phyloP scores from a whole-genome alignment of 208 protist genomes.

The Leishmania mexicana region DNA sequence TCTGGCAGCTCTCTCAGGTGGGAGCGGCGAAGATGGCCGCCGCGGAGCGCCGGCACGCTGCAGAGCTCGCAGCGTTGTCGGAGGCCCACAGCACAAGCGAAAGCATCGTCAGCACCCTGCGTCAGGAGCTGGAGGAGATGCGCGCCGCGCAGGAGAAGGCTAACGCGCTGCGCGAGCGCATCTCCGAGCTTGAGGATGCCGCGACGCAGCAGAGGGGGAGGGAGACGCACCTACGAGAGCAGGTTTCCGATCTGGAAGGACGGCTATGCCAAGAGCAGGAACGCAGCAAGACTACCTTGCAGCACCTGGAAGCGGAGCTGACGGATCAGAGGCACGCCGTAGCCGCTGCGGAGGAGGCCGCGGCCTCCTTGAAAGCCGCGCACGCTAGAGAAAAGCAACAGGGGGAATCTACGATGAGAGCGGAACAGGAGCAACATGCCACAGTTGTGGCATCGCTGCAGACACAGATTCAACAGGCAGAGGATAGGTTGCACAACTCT shows the following conservation, averaged over 20 bases:
- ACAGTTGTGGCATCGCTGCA: background rate
- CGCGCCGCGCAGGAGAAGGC: slow-evolving; percentile 5
- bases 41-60: background rate
- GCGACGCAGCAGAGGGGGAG: background rate
- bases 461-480: background rate
- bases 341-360: background rate
- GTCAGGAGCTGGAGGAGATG: background rate
- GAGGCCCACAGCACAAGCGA: background rate
- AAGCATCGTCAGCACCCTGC: background rate
- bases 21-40: background rate
- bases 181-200: slow-evolving; percentile 3
- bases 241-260: background rate
- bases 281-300: background rate
- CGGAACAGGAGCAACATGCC: background rate
- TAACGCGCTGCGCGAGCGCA: background rate
- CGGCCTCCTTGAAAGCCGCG: background rate
- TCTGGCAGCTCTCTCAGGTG: background rate
- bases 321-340: background rate
- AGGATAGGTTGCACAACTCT: slow-evolving; percentile 7
- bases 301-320: background rate
- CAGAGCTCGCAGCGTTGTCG: background rate
- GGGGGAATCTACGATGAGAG: background rate
- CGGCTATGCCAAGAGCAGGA: slow-evolving; percentile 11
- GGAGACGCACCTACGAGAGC: background rate
- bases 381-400: background rate